Base-by-base conservation (phyloP, 1,284 basidiomycete genomes). In the Ceratobasidium theobromae region DNA sequence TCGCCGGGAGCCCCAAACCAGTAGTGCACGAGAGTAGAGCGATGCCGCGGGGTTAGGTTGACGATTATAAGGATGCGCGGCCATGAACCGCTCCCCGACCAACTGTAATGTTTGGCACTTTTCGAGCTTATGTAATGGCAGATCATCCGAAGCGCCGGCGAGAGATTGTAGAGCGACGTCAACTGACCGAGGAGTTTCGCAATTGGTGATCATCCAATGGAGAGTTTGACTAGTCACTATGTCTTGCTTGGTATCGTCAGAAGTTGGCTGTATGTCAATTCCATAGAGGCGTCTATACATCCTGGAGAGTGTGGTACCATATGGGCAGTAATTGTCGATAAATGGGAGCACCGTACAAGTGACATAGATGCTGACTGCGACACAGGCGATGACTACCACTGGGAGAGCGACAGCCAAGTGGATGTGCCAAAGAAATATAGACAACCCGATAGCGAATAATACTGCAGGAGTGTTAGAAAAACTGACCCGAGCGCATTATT, bases 191-290 rank as follows among this genome's bases (percentile, higher is more conserved):
- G 33, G 21, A 16, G 35, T 43, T 21, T 43, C 53, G 53, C 38
- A 55, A 25, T 43, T 38, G 4, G 53, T 40, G 18, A 55, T 43
- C n/a, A 55, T n/a, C 53, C 53, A 55, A 40, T 38, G 21, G 27
- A 55, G 32, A 11, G 23, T 40, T n/a, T 33, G 30, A 23, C 53
- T 54, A 21, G 53, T 54, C 11, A 54, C 33, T 9, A 23, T 9
- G 28, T 54, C 53, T 38, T 38, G 35, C 8, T 38, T 38, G 6
- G 6, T 6, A 38, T 38, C 35, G 35, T 38, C 35, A 16, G 16
- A 6, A 16, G 35, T 38, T 6, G 35, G 8, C 35, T 38, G 35
- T 8, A 38, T 16, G 35, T 16, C 16, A 6, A 38, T 6, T 16
- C 35, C 35, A 8, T 8, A 38, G 35, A 38, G 35, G 8, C 6